Evolutionary conservation across 805 yeast species (phyloP), one percentile per base, ranked within the genome.

Genomic region (Wilhelminamyces savonicus): DNA sequence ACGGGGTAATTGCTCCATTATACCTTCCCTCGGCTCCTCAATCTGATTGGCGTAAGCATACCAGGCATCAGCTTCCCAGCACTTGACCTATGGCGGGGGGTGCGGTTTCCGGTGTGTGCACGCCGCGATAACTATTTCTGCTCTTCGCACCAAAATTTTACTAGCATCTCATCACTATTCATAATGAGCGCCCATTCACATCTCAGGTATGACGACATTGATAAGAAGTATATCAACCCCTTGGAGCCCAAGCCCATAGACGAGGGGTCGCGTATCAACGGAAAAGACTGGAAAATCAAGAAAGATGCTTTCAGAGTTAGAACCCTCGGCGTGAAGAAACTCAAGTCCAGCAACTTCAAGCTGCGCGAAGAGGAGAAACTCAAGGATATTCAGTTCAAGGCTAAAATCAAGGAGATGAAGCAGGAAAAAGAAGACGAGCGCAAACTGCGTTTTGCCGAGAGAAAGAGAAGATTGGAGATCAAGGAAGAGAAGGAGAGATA

Each of bases 401-500:
- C 73, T 26, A 79, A 79, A 48, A 55, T 88, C 34, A 71, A 73
- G 50, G 85, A 74, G 36, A 56, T 90, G 49, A 82, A 82, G 56
- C 81, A 78, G 17, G 97, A 86, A 43, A 86, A 87, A 56, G 78
- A 73, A 41, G 66, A 67, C 12, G 76, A 61, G 33, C 76, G 69
- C 46, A 65, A 70, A 40, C 69, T 60, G 16, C 69, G 70, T 39
- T 59, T 78, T 26, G 71, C 70, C 16, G 74, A 67, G 14, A 52
- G 78, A 30, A 84, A 79, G 62, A 84, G 80, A 43, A 78, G 83
- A 57, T 73, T 82, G 50, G 87, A 78, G 44, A 74, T 76, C 54
- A 82, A 81, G 66, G 96, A 73, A 34, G 98, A 90, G 56, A 76
- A 76, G 56, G 97, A 90, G 54, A 74, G 98, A 46, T 84, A 78